A percentile compares a stretch with the other conserved stretches of the same genome.
Conservation (phyloP, 192 early-diverging fungal genomes). For the Entomortierella beljakovae region DNA sequence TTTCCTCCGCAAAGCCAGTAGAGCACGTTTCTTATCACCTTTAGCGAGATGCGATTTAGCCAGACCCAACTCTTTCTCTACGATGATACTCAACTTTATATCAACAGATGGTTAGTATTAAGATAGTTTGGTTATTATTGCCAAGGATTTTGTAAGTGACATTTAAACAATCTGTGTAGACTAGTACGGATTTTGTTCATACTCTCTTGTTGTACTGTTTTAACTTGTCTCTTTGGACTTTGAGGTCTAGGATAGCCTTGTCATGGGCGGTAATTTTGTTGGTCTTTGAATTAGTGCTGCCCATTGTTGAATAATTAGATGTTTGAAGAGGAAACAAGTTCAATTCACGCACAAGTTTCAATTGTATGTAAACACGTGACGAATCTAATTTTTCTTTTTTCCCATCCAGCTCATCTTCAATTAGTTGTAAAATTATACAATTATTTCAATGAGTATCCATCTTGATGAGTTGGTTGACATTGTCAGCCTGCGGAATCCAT, state of each 20-base stretch:
- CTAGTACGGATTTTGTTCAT: constrained; percentile 23
- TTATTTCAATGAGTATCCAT: neutral
- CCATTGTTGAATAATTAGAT: neutral
- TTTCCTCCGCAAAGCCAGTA: constrained; percentile 94
- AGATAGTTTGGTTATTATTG: too few relatives aligned
- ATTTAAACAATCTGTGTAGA: too few relatives aligned
- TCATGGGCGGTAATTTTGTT: constrained; percentile 87
- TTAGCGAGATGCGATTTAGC: constrained; percentile 81
- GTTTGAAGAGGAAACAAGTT: neutral
- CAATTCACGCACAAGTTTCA: too few relatives aligned
- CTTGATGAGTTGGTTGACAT: constrained; percentile 6
- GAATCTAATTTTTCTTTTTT: neutral
- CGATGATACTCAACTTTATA: constrained; percentile 84
- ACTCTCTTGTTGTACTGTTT: constrained; percentile 93
- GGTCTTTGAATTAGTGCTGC: constrained; percentile 13
- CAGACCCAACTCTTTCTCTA: constrained; percentile 82
- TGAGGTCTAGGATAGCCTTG: constrained; percentile 94
- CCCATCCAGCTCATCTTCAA: neutral
- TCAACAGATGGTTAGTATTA: neutral
- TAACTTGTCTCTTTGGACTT: constrained; percentile 94
- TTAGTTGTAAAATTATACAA: neutral
- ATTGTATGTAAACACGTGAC: too few relatives aligned
- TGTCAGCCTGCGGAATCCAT: constrained; percentile 1
- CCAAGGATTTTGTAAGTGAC: too few relatives aligned
- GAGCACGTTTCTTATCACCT: constrained; percentile 84